Evolutionary conservation across 768 basidiomycete species (phyloP).

Genomic region (Phlebiopsis flavidoalba): DNA sequence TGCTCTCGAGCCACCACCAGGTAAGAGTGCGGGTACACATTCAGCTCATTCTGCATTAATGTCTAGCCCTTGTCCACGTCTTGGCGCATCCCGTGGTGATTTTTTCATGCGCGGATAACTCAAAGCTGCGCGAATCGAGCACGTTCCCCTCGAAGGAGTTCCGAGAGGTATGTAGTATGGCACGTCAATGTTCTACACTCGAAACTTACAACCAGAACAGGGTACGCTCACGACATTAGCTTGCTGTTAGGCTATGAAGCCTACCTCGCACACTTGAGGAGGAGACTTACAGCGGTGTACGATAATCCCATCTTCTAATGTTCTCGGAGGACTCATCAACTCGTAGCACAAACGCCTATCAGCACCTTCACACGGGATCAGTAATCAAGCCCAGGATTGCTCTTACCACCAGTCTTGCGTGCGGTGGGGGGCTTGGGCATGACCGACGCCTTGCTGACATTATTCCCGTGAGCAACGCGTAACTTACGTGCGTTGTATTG

Average conservation of each 20-base stretch:
- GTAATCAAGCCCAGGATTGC: constrained; percentile 75
- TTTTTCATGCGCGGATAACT: constrained; percentile 53
- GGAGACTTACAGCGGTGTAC: constrained; percentile 58
- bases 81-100: constrained; percentile 71
- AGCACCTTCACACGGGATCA: constrained; percentile 73
- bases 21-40: background rate
- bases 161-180: constrained; percentile 49
- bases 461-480: constrained; percentile 70
- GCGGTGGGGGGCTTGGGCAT: constrained; percentile 95
- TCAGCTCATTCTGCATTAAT: background rate
- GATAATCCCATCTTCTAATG: constrained; percentile 17
- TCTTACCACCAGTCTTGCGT: constrained; percentile 84
- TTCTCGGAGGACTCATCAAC: background rate
- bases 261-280: constrained; percentile 61
- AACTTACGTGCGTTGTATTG: background rate
- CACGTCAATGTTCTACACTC: background rate
- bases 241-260: constrained; percentile 83
- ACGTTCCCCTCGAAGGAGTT: constrained; percentile 71
- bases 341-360: constrained; percentile 72
- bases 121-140: constrained; percentile 56
- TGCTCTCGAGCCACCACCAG: background rate
- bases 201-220: constrained; percentile 31
- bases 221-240: constrained; percentile 72
- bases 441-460: constrained; percentile 78
- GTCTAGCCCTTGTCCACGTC: constrained; percentile 38